A percentile compares a stretch with the other conserved stretches of the same genome.
Evolutionary conservation across 108 stramenopile species (phyloP).

Genomic region (Skeletonema grethae): DNA sequence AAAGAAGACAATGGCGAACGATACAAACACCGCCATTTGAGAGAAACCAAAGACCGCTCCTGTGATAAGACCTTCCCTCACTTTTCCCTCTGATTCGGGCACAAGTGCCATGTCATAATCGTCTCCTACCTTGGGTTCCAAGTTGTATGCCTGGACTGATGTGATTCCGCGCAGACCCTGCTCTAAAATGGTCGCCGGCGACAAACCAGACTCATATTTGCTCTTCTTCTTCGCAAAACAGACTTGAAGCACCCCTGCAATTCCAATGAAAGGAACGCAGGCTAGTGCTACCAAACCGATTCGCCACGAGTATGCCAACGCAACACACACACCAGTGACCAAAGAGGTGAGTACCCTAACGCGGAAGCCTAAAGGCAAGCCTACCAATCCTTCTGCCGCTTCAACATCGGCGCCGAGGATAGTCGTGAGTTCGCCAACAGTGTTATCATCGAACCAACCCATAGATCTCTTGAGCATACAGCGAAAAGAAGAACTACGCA

Average conservation of each 20-base stretch:
- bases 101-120: constrained; percentile 42
- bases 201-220: constrained; percentile 7
- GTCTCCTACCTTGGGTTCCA: constrained; percentile 48
- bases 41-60: constrained; percentile 51
- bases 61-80: constrained; percentile 49
- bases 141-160: constrained; percentile 57
- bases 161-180: constrained; percentile 38
- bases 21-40: constrained; percentile 45
- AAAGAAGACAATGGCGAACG: constrained; percentile 47
- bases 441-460: constrained; percentile 51
- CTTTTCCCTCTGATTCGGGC: constrained; percentile 27
- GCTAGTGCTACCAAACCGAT: constrained; percentile 45
- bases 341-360: constrained; percentile 33
- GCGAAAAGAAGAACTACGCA: constrained; percentile 31
- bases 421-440: constrained; percentile 39
- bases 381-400: constrained; percentile 30
- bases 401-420: constrained; percentile 37
- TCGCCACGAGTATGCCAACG: constrained; percentile 29
- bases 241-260: constrained; percentile 39
- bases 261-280: constrained; percentile 43
- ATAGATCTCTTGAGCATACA: constrained; percentile 32
- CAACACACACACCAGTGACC: constrained; percentile 34
- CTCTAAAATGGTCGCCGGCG: constrained; percentile 43
- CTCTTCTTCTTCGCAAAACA: constrained; percentile 21
- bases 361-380: constrained; percentile 34